Evolutionary conservation across 495 filamentous ascomycete species (phyloP), one percentile per base, ranked within the genome.

Genomic region (Bathelium albidoporum): DNA sequence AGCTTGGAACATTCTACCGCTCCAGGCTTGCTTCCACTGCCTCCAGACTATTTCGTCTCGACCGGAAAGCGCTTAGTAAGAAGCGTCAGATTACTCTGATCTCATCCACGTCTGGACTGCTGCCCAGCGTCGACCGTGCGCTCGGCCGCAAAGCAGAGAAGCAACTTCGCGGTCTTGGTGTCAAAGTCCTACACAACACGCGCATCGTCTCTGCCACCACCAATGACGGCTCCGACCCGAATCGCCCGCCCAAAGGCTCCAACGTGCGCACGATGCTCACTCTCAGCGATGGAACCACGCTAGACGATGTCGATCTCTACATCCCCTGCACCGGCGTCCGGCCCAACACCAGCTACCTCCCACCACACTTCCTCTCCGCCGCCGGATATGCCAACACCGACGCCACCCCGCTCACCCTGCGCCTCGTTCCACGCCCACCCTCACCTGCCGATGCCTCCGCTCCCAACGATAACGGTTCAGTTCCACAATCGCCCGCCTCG

Each of bases 281-380:
- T 24, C 64, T 72, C 29, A 65, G 59, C 64, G 65, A 69, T 61
- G 72, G 61, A n/a, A 64, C 65, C 41, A 67, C 53, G 1, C 18
- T 62, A n/a, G 64, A 69, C 36, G 65, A 59, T 16, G 64, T 62
- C 0, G 72, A 73, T 43, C 32, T 70, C 1, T 65, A 68, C 45
- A 66, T 72, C 26, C 44, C 61, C 1, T 68, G 69, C 43, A 67
- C 72, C 10, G 69, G 72, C 53, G 67, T 69, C 10, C 29, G 31
- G 1, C 71, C 72, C 0, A 73, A 73, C 64, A 70, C 69, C 22
- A 0, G 22, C 31, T 74, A 62, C 69, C 62, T 72, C 9, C 64
- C 72, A 1, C 12, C 52, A 14, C 5, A 16, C 28, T 41, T 73
- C 34, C 62, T 67, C 32, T 64, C 71, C 52, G 61, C 59, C 14